Evolutionary conservation across 2,329 filamentous ascomycete genomes (phyloP), one percentile per base, ranked within the genome.

Genomic region (Ophiostoma populinum): DNA sequence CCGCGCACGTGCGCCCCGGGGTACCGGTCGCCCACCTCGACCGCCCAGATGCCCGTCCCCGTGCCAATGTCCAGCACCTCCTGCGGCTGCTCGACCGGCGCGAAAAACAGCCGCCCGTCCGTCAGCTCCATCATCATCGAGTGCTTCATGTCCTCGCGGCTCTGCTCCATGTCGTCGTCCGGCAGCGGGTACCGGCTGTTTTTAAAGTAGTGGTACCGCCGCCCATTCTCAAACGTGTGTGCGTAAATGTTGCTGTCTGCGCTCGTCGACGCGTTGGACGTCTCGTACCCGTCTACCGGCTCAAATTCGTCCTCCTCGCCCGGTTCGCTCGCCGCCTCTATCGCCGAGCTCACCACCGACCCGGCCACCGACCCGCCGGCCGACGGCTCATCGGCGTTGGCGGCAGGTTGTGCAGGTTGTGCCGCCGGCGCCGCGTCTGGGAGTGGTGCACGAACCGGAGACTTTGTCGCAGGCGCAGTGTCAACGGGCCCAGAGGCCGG

Each of bases 61-160:
- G 63, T 66, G 9, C 63, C 63, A n/a, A 65, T 48, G 32, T 65
- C 61, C 8, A 64, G 47, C 20, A 65, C 58, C 29, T 52, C 57
- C 24, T 59, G 50, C 0, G 57, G 58, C 13, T 51, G 37, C 4
- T 55, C 47, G n/a, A 63, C 49, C 6, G 58, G 57, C 3, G 59
- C 51, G 26, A 54, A 49, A 38, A 60, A 59, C 12, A 63, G 49
- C 21, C 51, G 51, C 1, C 59, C 58, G 40, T 58, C 55, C 21
- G 51, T 53, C 24, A 64, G 37, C 39, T 69, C 54, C 5, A 60
- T 51, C 47, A 67, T 60, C 43, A 62, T 49, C n/a, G 51, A 49
- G 40, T 67, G 63, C 39, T 58, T 57, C 39, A 58, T 59, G 38
- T 55, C 55, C 42, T 62, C 57, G 16, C 60, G 46, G 40, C 57